A percentile compares a stretch with the other conserved stretches of the same genome.
phyloP scores from a whole-genome alignment of 495 filamentous ascomycete genomes.

The Aspergillus panamensis region DNA sequence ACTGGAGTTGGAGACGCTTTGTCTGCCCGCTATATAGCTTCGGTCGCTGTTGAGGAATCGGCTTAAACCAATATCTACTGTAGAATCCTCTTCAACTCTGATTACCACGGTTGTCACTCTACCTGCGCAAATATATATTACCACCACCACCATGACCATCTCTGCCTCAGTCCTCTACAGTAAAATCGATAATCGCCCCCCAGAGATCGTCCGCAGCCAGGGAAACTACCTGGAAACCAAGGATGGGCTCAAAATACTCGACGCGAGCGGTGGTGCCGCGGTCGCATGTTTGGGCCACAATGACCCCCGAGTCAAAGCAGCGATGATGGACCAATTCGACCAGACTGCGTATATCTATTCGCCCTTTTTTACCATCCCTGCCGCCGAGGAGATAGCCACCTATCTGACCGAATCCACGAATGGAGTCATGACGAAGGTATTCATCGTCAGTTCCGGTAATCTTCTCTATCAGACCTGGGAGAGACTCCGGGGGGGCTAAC shows the following conservation, averaged over 20 bases:
- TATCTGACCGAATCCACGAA: slow-evolving; percentile 25
- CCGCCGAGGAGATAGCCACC: slow-evolving; percentile 29
- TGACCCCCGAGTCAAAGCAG: slow-evolving; percentile 24
- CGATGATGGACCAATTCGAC: slow-evolving; percentile 33
- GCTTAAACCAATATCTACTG: too few relatives aligned
- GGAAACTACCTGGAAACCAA: slow-evolving; percentile 11
- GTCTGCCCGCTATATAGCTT: not conserved
- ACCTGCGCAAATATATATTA: too few relatives aligned
- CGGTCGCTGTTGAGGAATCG: not conserved
- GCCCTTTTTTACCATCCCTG: slow-evolving; percentile 34
- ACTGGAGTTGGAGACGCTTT: not conserved
- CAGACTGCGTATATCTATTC: slow-evolving; percentile 36
- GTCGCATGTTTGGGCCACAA: slow-evolving; percentile 27
- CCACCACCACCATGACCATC: not conserved
- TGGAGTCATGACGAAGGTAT: slow-evolving; percentile 28
- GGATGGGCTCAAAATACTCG: slow-evolving; percentile 39
- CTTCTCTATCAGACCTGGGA: not conserved
- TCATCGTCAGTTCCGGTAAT: slow-evolving; percentile 47
- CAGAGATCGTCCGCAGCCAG: not conserved
- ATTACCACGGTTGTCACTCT: too few relatives aligned
- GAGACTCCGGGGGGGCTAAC: too few relatives aligned
- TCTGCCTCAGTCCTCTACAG: slow-evolving; percentile 7
- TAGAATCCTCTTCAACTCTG: too few relatives aligned
- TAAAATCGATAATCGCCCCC: slow-evolving; percentile 2
- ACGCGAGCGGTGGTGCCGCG: slow-evolving; percentile 41